Evolutionary conservation across 2,329 filamentous ascomycete species (phyloP), one percentile per base, ranked within the genome.

Genomic region (Purpureocillium lavendulum): DNA sequence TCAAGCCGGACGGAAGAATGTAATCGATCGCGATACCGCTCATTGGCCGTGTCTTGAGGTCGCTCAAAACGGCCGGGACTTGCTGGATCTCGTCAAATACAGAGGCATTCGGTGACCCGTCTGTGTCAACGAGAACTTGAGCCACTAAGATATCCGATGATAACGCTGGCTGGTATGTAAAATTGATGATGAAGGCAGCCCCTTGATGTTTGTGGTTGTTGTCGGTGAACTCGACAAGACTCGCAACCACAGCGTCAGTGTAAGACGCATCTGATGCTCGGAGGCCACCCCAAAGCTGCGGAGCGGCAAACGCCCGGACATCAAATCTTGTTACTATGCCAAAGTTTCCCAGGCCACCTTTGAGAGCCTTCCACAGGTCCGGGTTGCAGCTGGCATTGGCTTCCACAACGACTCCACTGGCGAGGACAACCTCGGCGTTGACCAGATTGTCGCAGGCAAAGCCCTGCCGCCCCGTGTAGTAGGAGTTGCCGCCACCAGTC

Each of bases 321-420:
- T 26, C 29, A 57, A 34, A 21, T 52, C 49, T 24, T 56, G 47
- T 42, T 14, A 54, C 48, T 28, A 58, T 51, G 30, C 62, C 64
- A 38, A 65, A 65, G 46, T 69, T 70, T 29, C 56, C 55, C 8
- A 65, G 66, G 4, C 70, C 70, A 8, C 66, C 67, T 28, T 63
- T 60, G 1, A 71, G 54, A 3, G 67, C 67, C 46, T 57, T 61
- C 49, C 57, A 70, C 0, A 72, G 55, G 31, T 70, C 66, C 0
- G 51, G n/a, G 35, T 68, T 53, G 2, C 51, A 34, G 0, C 41
- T 43, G 0, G 47, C 44, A 36, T 57, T 65, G 4, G 59, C 65
- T 4, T 59, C 58, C 16, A 67, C 49, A 31, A 70, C 54, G 2
- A 41, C 37, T 7, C 67, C 63, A 38, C 56, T 49, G 0, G 58